phyloP scores from a whole-genome alignment of 371 early-diverging fungal genomes.

The Thermomucor indicae-seudaticae region DNA sequence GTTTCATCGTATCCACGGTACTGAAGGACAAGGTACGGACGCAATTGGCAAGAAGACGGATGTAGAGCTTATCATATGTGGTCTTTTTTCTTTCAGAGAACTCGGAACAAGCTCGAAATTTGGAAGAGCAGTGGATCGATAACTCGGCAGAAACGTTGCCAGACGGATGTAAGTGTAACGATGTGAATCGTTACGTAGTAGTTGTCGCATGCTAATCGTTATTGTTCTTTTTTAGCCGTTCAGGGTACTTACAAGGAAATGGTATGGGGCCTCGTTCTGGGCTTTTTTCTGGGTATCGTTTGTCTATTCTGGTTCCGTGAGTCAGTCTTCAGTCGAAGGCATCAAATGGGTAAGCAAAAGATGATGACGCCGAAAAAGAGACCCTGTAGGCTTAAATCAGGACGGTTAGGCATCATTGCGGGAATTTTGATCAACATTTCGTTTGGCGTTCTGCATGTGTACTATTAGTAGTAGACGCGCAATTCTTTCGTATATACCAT shows the following conservation, averaged over 20 bases:
- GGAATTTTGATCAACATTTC: slow-evolving; percentile 57
- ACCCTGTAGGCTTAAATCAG: background rate
- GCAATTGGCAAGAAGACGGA: no score
- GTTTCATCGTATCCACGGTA: slow-evolving; percentile 44
- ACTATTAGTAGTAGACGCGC: slow-evolving; percentile 21
- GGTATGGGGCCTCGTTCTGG: slow-evolving; percentile 55
- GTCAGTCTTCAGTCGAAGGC: slow-evolving; percentile 54
- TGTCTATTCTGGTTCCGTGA: slow-evolving; percentile 65
- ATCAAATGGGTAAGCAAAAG: slow-evolving; percentile 54
- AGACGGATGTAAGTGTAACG: slow-evolving; percentile 32
- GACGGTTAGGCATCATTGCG: slow-evolving; percentile 45
- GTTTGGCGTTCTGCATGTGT: slow-evolving; percentile 49
- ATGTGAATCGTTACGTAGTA: background rate
- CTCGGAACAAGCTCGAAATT: slow-evolving; percentile 32
- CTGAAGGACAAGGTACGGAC: slow-evolving; percentile 8
- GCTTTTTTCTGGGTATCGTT: slow-evolving; percentile 60
- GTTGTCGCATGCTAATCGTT: background rate
- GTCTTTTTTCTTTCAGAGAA: slow-evolving; percentile 9
- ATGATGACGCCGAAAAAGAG: no score
- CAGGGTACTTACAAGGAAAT: slow-evolving; percentile 57
- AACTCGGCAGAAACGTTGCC: slow-evolving; percentile 35
- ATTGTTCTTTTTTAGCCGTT: slow-evolving; percentile 8
- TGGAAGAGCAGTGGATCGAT: slow-evolving; percentile 65
- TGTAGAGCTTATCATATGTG: no score
- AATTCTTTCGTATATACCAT: background rate